Base-by-base conservation (phyloP, 148 eudicot genomes). In the Amaranthus palmeri region DNA sequence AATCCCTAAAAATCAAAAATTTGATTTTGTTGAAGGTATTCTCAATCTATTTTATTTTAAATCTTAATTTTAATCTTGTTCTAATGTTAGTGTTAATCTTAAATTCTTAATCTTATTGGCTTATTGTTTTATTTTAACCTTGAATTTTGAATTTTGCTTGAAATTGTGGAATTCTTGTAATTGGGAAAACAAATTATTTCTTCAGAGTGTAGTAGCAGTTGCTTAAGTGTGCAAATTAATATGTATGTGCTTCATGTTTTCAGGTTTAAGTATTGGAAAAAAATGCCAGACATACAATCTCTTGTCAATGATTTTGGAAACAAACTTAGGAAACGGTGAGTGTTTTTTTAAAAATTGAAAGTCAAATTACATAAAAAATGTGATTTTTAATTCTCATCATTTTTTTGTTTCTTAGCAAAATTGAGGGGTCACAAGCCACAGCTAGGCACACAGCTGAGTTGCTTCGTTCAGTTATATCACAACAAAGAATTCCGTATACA, bases 381-480 rank as follows among this genome's bases (percentile, higher is more conserved):
- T 49, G 8, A 54, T 17, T 40, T 43, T 51, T 43, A 36, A 43
- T 8, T 12, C 42, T 40, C 4, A 12, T 9, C n/a, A 7, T 70
- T 17, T 76, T 61, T 7, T 25, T 4, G 54, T 51, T n/a, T 66
- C 55, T 79, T 81, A 93, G 98, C 67, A 87, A 93, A 81, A 79
- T 93, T 43, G 97, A 93, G 82, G 98, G 98, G 4, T 93, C 98
- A 17, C 91, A 90, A 81, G 85, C 92, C 3, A 86, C 92, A 2
- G 95, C 98, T 10, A 88, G 88, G 88, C 80, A 87, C 58, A 91
- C 98, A 10, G 97, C 96, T 17, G 98, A 93, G 67, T 78, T 93
- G 75, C 89, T 93, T 49, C 84, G 98, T 12, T 88, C 98, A 0
- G 87, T 91, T 67, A 91, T 93, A 61, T 93, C 98, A n/a, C 95